phyloP scores from a whole-genome alignment of 2,329 filamentous ascomycete species.

The Monosporascus sp. region DNA sequence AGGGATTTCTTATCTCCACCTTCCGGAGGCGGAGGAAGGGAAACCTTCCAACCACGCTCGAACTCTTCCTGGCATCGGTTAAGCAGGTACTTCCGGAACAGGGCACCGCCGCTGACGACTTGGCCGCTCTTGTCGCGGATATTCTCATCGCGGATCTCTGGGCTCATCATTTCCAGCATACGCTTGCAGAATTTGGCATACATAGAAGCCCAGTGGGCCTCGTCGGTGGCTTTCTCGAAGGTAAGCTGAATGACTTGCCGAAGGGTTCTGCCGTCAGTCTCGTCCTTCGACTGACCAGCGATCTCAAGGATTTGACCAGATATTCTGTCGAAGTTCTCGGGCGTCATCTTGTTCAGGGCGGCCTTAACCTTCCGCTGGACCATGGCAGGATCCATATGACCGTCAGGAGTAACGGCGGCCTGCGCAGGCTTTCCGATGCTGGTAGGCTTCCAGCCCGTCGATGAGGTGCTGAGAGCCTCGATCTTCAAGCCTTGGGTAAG shows the following conservation, averaged over 20 bases:
- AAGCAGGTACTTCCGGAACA: conserved; percentile 98
- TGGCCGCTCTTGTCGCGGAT: conserved; percentile 87
- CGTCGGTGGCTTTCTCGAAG: conserved; percentile 98
- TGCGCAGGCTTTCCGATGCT: conserved; percentile 51
- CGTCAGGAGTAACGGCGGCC: conserved; percentile 37
- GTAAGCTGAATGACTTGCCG: conserved; percentile 98
- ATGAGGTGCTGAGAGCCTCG: conserved; percentile 67
- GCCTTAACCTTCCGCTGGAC: conserved; percentile 99
- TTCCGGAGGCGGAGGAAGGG: conserved; percentile 71
- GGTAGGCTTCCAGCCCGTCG: conserved; percentile 84
- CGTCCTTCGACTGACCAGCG: conserved; percentile 90
- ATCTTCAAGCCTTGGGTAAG: conserved; percentile 78
- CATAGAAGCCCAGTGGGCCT: conserved; percentile 98
- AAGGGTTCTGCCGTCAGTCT: conserved; percentile 87
- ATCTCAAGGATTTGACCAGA: conserved; percentile 89
- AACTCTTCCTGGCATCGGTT: conserved; percentile 99
- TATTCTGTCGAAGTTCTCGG: conserved; percentile 82
- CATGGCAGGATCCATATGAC: conserved; percentile 78
- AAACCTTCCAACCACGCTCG: conserved; percentile 92
- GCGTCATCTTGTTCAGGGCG: conserved; percentile 99
- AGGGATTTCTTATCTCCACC: conserved; percentile 55
- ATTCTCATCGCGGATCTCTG: conserved; percentile 90
- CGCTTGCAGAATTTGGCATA: conserved; percentile 98
- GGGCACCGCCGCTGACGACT: conserved; percentile 81
- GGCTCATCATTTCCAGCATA: conserved; percentile 93